A percentile compares a stretch with the other conserved stretches of the same genome.
Evolutionary conservation across 2,329 filamentous ascomycete genomes (phyloP).

Genomic region (Neopestalotiopsis sp.): DNA sequence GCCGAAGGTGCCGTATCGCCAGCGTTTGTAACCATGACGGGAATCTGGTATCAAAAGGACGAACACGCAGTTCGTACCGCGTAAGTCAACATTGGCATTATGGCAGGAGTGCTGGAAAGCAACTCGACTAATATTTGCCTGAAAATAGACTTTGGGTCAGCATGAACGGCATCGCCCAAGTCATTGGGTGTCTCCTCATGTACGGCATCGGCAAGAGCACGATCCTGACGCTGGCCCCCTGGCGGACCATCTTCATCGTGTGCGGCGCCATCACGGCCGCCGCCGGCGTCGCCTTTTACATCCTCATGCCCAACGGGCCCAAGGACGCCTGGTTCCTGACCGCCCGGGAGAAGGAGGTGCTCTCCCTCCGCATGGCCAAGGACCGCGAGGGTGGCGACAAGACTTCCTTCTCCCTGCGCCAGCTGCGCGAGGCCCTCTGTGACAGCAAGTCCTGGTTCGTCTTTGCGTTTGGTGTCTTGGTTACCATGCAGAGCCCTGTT

Average conservation of each 20-base stretch:
- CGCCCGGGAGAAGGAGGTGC: constrained; percentile 45
- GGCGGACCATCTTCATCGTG: constrained; percentile 54
- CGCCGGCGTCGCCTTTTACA: constrained; percentile 49
- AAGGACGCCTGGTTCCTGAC: constrained; percentile 55
- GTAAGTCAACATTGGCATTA: constrained; percentile 2
- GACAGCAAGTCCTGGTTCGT: constrained; percentile 50
- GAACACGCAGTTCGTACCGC: constrained; percentile 40
- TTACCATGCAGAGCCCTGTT: constrained; percentile 51
- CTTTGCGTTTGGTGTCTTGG: constrained; percentile 50
- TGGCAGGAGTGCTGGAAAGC: neutral
- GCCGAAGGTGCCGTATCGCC: constrained; percentile 36
- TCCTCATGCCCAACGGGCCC: constrained; percentile 51
- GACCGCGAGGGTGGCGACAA: constrained; percentile 41
- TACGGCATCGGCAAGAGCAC: constrained; percentile 53
- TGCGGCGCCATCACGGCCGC: constrained; percentile 51
- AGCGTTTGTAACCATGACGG: constrained; percentile 46
- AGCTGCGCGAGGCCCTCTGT: constrained; percentile 48
- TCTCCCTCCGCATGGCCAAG: constrained; percentile 38
- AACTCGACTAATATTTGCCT: neutral
- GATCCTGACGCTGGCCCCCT: constrained; percentile 43
- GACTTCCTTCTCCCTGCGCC: constrained; percentile 46
- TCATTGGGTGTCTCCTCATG: constrained; percentile 52
- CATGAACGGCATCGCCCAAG: constrained; percentile 51
- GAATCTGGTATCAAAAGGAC: constrained; percentile 44
- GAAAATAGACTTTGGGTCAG: constrained; percentile 44